phyloP scores from a whole-genome alignment of 306 rosid species.

The Cucurbita argyrosperma region DNA sequence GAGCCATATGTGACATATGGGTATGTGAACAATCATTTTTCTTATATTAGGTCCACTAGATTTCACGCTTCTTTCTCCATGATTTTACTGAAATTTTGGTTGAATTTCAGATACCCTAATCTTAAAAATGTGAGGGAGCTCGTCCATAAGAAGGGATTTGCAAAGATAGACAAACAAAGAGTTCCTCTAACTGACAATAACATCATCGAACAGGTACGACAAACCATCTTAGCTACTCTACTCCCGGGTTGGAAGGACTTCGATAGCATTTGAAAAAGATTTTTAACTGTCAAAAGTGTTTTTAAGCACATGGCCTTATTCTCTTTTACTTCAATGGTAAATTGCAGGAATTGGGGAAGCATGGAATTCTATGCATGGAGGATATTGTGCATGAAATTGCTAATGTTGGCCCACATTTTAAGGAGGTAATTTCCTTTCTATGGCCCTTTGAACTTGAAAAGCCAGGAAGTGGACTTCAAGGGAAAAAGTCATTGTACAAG shows the following conservation, averaged over 20 bases:
- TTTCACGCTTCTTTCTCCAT: background rate
- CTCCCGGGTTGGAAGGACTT: background rate
- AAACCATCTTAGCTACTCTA: background rate
- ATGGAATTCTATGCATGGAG: constrained; percentile 63
- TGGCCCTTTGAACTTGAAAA: constrained; percentile 74
- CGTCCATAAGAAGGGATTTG: constrained; percentile 58
- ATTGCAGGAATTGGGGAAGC: constrained; percentile 51
- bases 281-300: too few species aligned
- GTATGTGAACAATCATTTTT: constrained; percentile 19
- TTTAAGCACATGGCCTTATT: background rate
- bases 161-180: constrained; percentile 38
- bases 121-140: constrained; percentile 67
- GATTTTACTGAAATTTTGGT: background rate
- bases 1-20: constrained; percentile 92
- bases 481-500: constrained; percentile 40
- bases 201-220: constrained; percentile 57
- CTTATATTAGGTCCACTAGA: background rate
- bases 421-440: constrained; percentile 49
- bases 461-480: constrained; percentile 46
- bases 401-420: constrained; percentile 61
- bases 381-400: constrained; percentile 72
- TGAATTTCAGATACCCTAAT: constrained; percentile 49
- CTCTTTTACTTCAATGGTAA: background rate
- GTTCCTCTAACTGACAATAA: constrained; percentile 88
- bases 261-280: too few species aligned